A percentile compares a stretch with the other conserved stretches of the same genome.
phyloP scores from a whole-genome alignment of 306 rosid genomes.

The Benincasa hispida region DNA sequence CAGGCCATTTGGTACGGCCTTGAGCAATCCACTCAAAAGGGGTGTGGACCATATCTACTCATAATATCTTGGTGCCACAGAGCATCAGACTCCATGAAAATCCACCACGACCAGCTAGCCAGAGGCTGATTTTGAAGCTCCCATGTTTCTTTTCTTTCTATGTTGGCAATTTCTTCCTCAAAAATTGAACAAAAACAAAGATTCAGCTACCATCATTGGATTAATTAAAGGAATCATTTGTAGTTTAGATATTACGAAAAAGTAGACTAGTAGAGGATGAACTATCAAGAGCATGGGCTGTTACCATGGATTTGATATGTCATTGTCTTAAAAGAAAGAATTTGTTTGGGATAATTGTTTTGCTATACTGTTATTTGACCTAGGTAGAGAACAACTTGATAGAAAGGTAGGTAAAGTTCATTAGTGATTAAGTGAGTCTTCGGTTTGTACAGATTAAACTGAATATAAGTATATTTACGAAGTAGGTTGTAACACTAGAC shows the following conservation, averaged over 20 bases:
- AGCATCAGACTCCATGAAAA: too few species aligned
- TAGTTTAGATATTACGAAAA: background rate
- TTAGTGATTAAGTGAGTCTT: background rate
- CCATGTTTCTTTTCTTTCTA: background rate
- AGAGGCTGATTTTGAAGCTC: background rate
- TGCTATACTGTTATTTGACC: background rate
- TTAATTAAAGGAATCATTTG: background rate
- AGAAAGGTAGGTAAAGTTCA: background rate
- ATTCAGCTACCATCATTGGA: background rate
- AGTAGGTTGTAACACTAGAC: background rate
- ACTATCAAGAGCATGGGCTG: background rate
- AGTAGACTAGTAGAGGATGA: background rate
- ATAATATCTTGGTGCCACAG: too few species aligned
- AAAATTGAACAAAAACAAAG: background rate
- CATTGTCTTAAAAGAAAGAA: background rate
- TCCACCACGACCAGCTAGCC: too few species aligned
- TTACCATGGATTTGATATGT: background rate
- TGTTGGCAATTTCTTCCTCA: background rate
- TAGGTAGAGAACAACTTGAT: background rate
- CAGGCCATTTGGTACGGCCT: too few species aligned
- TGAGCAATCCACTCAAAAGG: too few species aligned
- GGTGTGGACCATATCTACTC: too few species aligned
- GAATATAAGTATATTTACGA: background rate
- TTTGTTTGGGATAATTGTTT: background rate
- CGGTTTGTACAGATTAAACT: background rate